Evolutionary conservation across 2,329 filamentous ascomycete genomes (phyloP), one percentile per base, ranked within the genome.

Genomic region (Penicillium sclerotiorum): DNA sequence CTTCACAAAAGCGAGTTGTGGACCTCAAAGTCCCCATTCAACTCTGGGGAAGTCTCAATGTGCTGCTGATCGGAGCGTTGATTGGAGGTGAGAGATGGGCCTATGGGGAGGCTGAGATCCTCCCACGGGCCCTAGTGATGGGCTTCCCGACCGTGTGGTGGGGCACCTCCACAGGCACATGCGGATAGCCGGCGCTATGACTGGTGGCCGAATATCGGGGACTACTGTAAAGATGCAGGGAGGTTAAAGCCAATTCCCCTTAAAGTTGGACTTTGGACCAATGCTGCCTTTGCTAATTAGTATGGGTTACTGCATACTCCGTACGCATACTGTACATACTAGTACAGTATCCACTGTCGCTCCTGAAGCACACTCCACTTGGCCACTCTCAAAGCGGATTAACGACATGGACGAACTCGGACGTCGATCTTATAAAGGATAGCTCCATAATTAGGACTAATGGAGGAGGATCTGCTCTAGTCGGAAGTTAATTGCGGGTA

Each of bases 201-300:
- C 12, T 61, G 59, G 59, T 35, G 15, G 15, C 36, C 8, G 11
- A 3, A 28, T 20, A 20, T n/a, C 17, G 11, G 38, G 17, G 17
- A 45, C 53, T 52, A 53, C 37, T 35, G 50, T 41, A 50, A 45
- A 49, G 39, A 37, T 35, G 50, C 43, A 50, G 46, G 52, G 39
- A 37, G 36, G 37, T 30, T 33, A 41, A 59, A 61, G 53, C 52
- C 54, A 57, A 61, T 50, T 55, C 45, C 38, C 21, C 48, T 61
- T 59, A 60, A 55, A 61, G 58, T 61, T 60, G 55, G 20, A 21
- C 27, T 43, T 22, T n/a, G 20, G 9, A 36, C 18, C 12, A 15
- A 25, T n/a, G 23, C 9, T 28, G 9, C 2, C 6, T 28, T 9
- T 3, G 3, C 9, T 28, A 2, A 28, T 28, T 28, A 28, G 9